phyloP scores from a whole-genome alignment of 2,329 filamentous ascomycete genomes.

The Paecilomyces formosus region DNA sequence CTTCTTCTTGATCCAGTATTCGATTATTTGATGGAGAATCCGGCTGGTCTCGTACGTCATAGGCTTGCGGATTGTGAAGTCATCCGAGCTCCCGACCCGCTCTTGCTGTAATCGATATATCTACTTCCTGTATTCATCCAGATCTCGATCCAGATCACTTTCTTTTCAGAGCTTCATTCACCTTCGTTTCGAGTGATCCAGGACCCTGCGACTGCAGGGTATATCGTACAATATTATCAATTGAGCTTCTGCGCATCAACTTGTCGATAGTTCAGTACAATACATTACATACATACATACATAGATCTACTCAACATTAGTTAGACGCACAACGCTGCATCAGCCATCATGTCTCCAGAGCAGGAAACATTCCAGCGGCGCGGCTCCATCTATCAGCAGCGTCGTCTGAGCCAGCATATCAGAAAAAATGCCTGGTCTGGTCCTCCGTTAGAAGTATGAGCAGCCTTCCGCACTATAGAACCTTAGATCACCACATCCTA shows the following conservation, averaged over 20 bases:
- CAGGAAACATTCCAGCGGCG: conserved; percentile 17
- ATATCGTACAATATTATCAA: neutral
- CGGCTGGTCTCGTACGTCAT: neutral
- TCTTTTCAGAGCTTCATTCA: neutral
- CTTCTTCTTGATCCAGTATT: neutral
- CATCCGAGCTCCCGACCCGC: neutral
- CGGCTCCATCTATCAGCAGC: conserved; percentile 25
- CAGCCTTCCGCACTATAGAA: neutral
- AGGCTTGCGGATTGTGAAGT: neutral
- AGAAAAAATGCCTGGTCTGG: conserved; percentile 27
- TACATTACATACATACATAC: neutral
- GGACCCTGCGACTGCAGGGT: neutral
- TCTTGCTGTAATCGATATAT: neutral
- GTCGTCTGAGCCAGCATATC: conserved; percentile 22
- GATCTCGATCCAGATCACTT: neutral
- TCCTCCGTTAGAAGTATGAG: conserved; percentile 30
- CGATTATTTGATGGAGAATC: neutral
- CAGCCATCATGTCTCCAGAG: neutral
- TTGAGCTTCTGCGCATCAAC: neutral
- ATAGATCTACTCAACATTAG: neutral
- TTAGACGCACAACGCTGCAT: neutral
- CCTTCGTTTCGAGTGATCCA: neutral
- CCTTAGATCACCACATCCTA: neutral
- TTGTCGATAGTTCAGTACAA: neutral
- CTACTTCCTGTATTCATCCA: neutral